These are phyloP conservation scores for Ministeria vibrans DNA, from an alignment of 78 protist species.

Conservation along the genomic window DNA sequence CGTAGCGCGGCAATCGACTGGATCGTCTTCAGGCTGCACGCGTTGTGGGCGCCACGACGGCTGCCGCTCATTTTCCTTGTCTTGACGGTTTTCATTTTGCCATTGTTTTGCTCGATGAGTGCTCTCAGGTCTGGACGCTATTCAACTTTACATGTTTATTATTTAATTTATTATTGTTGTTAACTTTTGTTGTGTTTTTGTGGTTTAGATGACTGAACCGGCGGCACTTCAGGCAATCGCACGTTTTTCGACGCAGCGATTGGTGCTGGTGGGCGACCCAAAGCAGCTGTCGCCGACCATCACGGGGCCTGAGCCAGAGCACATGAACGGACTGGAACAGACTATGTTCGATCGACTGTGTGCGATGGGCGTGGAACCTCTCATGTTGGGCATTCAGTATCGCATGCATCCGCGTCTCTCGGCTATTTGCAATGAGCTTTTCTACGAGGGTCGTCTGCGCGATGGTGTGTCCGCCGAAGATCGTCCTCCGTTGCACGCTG, in stretches of 20 bases:
- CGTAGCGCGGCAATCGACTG: no score
- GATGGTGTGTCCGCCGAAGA: slow-evolving; percentile 39
- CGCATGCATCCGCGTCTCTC: slow-evolving; percentile 71
- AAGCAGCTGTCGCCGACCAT: slow-evolving; percentile 64
- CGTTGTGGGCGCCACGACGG: slow-evolving; percentile 63
- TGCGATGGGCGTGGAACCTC: background rate
- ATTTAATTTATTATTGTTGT: no score
- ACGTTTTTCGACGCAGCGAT: slow-evolving; percentile 5
- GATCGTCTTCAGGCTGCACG: background rate
- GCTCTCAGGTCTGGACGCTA: no score
- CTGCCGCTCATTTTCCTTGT: slow-evolving; percentile 56
- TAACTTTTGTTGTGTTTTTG: no score
- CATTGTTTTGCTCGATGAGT: slow-evolving; percentile 63
- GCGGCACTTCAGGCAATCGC: slow-evolving; percentile 47
- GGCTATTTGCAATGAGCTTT: slow-evolving; percentile 44
- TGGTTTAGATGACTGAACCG: slow-evolving; percentile 71
- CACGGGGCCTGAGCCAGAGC: background rate
- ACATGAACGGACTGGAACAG: slow-evolving; percentile 42
- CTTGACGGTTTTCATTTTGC: slow-evolving; percentile 45
- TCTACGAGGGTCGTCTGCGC: slow-evolving; percentile 30
- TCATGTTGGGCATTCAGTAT: slow-evolving; percentile 59
- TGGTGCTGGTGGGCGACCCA: slow-evolving; percentile 68
- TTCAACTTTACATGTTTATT: no score
- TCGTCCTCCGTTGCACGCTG: slow-evolving; percentile 24
- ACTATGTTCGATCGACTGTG: slow-evolving; percentile 64